A percentile compares a stretch with the other conserved stretches of the same genome.
Conservation (phyloP, 148 eudicot genomes). For the Vaccinium vitisidaea region DNA sequence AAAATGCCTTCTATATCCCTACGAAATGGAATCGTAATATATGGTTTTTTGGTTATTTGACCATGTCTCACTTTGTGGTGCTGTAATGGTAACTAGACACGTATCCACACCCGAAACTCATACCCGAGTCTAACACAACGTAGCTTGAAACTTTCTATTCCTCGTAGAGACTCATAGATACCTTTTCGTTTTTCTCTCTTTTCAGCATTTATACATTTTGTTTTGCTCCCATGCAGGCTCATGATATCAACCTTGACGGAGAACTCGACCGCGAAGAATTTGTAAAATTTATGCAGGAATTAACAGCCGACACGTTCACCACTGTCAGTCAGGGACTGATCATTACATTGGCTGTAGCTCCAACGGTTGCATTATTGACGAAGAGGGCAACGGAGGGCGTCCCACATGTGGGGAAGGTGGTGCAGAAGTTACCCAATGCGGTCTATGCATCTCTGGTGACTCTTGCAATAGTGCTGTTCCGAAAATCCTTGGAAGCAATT, state of each 20-base stretch:
- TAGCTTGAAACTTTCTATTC: background rate
- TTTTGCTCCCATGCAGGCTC: constrained; percentile 31
- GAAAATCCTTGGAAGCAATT: constrained; percentile 34
- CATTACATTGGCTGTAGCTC: constrained; percentile 69
- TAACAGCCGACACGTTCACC: constrained; percentile 57
- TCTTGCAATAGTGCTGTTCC: constrained; percentile 56
- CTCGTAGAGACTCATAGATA: background rate
- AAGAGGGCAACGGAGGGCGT: constrained; percentile 81
- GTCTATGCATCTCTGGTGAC: constrained; percentile 81
- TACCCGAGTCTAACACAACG: background rate
- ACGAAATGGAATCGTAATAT: background rate
- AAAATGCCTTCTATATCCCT: background rate
- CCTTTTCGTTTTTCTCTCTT: background rate
- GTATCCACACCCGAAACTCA: background rate
- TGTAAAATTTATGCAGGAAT: constrained; percentile 45
- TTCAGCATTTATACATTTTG: background rate
- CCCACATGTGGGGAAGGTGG: constrained; percentile 74
- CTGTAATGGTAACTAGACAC: background rate
- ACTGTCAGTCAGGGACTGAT: constrained; percentile 77
- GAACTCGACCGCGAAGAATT: constrained; percentile 76
- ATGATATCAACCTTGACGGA: constrained; percentile 67
- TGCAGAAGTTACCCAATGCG: constrained; percentile 80
- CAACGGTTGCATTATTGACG: constrained; percentile 73
- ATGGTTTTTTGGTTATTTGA: background rate
- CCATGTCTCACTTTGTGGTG: background rate